Conservation (phyloP, 225 moss, liverwort and hornwort genomes). For the Bryoerythrophyllum caledonicum region DNA sequence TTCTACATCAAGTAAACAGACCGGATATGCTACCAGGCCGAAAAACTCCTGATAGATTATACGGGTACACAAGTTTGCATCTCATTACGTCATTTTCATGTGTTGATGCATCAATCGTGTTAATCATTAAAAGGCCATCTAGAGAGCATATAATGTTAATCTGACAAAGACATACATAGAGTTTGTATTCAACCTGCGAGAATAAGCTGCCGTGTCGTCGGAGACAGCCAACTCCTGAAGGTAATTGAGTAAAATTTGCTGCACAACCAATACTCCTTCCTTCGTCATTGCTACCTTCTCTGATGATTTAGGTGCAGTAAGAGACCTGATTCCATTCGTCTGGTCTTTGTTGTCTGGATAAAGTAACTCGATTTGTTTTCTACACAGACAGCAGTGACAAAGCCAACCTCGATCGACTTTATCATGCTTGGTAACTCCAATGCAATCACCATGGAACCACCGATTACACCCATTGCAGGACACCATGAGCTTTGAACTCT, state of each 20-base stretch:
- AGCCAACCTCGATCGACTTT: slow-evolving; percentile 82
- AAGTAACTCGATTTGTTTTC: slow-evolving; percentile 70
- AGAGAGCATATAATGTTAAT: not conserved
- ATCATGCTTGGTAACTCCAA: slow-evolving; percentile 86
- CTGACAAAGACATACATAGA: not conserved
- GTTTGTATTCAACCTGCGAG: slow-evolving; percentile 61
- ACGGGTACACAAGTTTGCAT: slow-evolving; percentile 1
- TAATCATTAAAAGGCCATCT: not conserved
- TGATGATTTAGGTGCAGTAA: slow-evolving; percentile 40
- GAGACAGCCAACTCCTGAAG: slow-evolving; percentile 71
- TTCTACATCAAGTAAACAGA: slow-evolving; percentile 7
- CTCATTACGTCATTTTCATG: not conserved
- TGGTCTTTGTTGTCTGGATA: slow-evolving; percentile 54
- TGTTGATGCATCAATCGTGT: not conserved
- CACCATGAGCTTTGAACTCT: slow-evolving; percentile 63
- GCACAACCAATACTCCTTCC: slow-evolving; percentile 67
- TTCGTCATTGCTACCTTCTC: slow-evolving; percentile 58
- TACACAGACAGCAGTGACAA: slow-evolving; percentile 88
- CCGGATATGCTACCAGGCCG: not conserved
- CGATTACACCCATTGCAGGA: slow-evolving; percentile 81
- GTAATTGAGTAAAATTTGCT: slow-evolving; percentile 88
- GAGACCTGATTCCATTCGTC: slow-evolving; percentile 52
- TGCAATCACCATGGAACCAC: slow-evolving; percentile 90
- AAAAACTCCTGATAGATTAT: not conserved
- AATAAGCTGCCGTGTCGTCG: slow-evolving; percentile 72